Evolutionary conservation across 768 basidiomycete species (phyloP), one percentile per base, ranked within the genome.

Genomic region (Tulasnella sp.): DNA sequence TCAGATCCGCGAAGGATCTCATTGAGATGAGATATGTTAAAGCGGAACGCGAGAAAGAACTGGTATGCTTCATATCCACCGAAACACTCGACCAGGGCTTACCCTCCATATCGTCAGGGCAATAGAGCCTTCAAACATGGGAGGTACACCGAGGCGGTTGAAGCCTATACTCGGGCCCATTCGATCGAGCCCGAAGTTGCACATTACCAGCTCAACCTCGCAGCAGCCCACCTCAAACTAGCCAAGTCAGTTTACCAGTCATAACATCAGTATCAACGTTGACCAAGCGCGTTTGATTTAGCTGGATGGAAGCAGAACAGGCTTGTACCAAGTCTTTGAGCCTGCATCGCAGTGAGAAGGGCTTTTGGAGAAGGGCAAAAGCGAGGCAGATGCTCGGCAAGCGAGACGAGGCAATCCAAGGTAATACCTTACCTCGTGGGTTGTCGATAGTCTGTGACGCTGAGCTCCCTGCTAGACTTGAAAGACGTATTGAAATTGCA

Each of bases 171-270:
- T 63, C 67, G 69, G 4, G 84, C 84, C 0, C 72, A 80, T 64
- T 63, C 71, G 5, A 81, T 82, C 40, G 84, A 86, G 63, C 77
- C 83, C 2, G 84, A 86, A 65, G 67, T 86, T 60, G 82, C 84
- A 0, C 79, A 83, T 63, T 86, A 86, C 62, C 80, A 84, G 63
- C 75, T 86, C 34, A 86, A 86, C 63, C 73, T 86, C 23, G 84
- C 84, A 2, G 83, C 83, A 1, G 84, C 84, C 0, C 74, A 85
- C 65, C 67, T 86, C 34, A 86, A 86, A 64, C 68, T 86, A 45
- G 71, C 72, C 68, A 77, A 82, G 84, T 86, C 67, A 58, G 81
- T 70, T 45, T 34, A 31, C 19, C 7, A 11, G 4, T 21, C 53
- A 25, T n/a, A 17, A 15, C 14, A 31, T 54, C 12, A 8, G 14